Evolutionary conservation across 2,329 filamentous ascomycete genomes (phyloP).

Genomic region (Fusarium dimerum): DNA sequence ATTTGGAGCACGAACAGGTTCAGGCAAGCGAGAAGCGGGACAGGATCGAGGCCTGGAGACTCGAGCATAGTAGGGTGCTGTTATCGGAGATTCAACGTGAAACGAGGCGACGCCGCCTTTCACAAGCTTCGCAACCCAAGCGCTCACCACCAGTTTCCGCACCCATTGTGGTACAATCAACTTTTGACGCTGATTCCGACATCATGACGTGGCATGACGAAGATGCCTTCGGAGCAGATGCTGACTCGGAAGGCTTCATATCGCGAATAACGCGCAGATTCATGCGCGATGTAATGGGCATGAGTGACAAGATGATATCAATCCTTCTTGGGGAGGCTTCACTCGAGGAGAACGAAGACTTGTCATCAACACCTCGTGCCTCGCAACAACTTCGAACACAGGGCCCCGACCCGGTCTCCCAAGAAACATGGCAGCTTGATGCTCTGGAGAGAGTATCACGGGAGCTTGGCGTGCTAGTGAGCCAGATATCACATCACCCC

Average conservation of each 20-base stretch:
- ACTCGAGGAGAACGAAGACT: slow-evolving; percentile 51
- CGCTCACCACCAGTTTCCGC: slow-evolving; percentile 28
- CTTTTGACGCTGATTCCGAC: slow-evolving; percentile 37
- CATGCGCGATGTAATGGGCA: slow-evolving; percentile 85
- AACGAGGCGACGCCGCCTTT: slow-evolving; percentile 69
- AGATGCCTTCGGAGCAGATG: slow-evolving; percentile 43
- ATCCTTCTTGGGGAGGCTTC: slow-evolving; percentile 85
- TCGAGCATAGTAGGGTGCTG: slow-evolving; percentile 85
- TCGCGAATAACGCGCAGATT: slow-evolving; percentile 81
- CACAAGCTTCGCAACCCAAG: slow-evolving; percentile 49
- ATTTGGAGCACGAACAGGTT: slow-evolving; percentile 54
- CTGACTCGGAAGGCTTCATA: slow-evolving; percentile 70
- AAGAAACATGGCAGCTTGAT: slow-evolving; percentile 69
- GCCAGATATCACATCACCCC: slow-evolving; percentile 77
- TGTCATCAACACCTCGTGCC: slow-evolving; percentile 50
- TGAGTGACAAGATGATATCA: slow-evolving; percentile 82
- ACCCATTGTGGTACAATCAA: slow-evolving; percentile 29
- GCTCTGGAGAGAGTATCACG: slow-evolving; percentile 82
- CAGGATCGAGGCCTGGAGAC: slow-evolving; percentile 87
- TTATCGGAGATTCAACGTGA: slow-evolving; percentile 88
- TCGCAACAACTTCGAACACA: slow-evolving; percentile 35
- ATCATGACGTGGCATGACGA: slow-evolving; percentile 56
- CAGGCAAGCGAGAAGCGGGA: slow-evolving; percentile 74
- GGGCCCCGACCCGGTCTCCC: slow-evolving; percentile 31
- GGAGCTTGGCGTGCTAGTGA: slow-evolving; percentile 82